These are phyloP conservation scores for Tulasnella sp. DNA, from an alignment of 768 basidiomycete species.

Conservation along the genomic window DNA sequence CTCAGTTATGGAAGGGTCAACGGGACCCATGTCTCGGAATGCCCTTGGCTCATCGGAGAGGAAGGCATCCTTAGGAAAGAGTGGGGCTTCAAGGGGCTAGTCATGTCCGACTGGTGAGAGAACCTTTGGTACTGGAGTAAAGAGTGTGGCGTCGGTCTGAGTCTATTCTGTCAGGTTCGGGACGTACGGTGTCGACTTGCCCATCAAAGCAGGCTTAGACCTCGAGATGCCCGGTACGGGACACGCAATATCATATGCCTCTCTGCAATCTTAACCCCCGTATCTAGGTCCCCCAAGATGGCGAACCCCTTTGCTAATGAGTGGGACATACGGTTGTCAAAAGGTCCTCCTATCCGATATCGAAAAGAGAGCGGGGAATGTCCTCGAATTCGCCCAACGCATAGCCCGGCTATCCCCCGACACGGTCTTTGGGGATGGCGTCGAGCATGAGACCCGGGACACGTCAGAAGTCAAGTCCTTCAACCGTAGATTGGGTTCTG, in stretches of 20 bases:
- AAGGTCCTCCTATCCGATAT: constrained; percentile 41
- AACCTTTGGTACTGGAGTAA: neutral
- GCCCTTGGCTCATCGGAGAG: constrained; percentile 54
- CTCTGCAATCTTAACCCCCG: constrained; percentile 47
- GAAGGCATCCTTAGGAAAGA: constrained; percentile 61
- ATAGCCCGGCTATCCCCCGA: constrained; percentile 41
- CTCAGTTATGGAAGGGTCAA: constrained; percentile 53
- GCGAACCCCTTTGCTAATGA: constrained; percentile 70
- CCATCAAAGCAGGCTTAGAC: constrained; percentile 66
- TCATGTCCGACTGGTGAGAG: constrained; percentile 83
- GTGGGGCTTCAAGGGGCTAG: constrained; percentile 68
- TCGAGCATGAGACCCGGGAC: constrained; percentile 37
- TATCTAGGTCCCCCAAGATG: constrained; percentile 77
- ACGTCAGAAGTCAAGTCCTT: constrained; percentile 45
- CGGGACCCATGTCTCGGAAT: constrained; percentile 64
- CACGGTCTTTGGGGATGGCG: constrained; percentile 55
- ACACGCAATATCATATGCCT: constrained; percentile 59
- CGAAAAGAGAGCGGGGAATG: constrained; percentile 40
- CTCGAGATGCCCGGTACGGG: constrained; percentile 62
- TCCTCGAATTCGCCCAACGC: constrained; percentile 46
- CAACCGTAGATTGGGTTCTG: constrained; percentile 67
- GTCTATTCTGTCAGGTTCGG: constrained; percentile 40
- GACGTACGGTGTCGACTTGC: constrained; percentile 49
- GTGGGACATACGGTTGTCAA: constrained; percentile 46
- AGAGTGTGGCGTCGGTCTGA: neutral